Base-by-base conservation (phyloP, 2,329 filamentous ascomycete genomes). In the Botrytis fabae region DNA sequence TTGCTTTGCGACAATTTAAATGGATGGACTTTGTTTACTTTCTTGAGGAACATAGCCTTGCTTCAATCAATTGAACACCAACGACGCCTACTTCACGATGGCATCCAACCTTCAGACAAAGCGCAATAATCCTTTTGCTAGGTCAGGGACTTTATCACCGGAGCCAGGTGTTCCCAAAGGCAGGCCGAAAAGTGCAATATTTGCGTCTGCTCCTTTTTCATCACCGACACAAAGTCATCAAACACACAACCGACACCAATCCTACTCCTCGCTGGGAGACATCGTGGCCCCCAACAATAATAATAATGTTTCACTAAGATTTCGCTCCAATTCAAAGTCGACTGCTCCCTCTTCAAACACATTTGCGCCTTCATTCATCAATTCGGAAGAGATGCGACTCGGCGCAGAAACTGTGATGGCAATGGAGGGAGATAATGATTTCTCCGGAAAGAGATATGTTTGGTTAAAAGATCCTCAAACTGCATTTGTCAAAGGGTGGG, bases 381-480 rank as follows among this genome's bases (percentile, higher is more conserved):
- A 95, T 82, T 89, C 91, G 0, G 94, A 97, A 76, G 93, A 95
- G 76, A 85, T 93, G 82, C 87, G 90, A 77, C 83, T 85, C 51
- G 85, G 83, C 48, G 82, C 86, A 69, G 89, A 90, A 76, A 80
- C 85, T 18, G 87, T 91, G 25, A 86, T 86, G 68, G 92, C 93
- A 28, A 94, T 98, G 74, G 97, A 99, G 83, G 96, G 96, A 75
- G 95, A 98, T 81, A 98, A 98, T 82, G 96, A 99, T 86, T 98
- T 99, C 82, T 99, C 96, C 0, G 97, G 96, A 73, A 98, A 97
- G 85, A 90, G 96, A 85, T 99, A 98, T 85, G 95, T 99, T 76
- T 99, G 96, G 97, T 86, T 99, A 80, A 93, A 92, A 82, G 95
- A 99, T 83, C 87, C 93, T 1, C 89, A 95, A 79, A 87, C 88